Conservation (phyloP, 73 alveolate genomes). For the Paramecium biaurelia region DNA sequence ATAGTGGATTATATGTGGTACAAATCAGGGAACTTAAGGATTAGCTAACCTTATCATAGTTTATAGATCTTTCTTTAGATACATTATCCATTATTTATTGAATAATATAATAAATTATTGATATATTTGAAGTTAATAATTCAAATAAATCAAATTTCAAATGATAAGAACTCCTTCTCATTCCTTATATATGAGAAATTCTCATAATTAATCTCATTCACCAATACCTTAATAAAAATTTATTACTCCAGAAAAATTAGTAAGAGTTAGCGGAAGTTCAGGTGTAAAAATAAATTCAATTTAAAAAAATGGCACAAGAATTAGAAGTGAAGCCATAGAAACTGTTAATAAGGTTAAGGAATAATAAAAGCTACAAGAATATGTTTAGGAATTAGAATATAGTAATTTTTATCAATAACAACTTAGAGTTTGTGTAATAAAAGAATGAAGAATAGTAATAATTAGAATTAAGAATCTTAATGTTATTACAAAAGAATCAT, state of each 20-base stretch:
- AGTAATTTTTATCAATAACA: background rate
- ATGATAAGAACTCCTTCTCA: constrained; percentile 17
- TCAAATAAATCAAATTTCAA: background rate
- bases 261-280: constrained; percentile 4
- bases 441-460: constrained; percentile 12
- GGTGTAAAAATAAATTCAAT: constrained; percentile 9
- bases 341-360: background rate
- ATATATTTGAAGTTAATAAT: background rate
- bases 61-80: background rate
- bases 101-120: background rate
- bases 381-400: background rate
- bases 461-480: constrained; percentile 10
- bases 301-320: background rate
- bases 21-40: constrained; percentile 81
- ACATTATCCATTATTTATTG: background rate
- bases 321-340: constrained; percentile 17
- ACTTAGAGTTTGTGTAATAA: background rate
- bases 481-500: background rate
- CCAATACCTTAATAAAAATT: constrained; percentile 23
- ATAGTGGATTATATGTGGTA: constrained; percentile 85
- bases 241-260: constrained; percentile 36
- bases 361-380: constrained; percentile 3
- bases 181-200: constrained; percentile 7
- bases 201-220: background rate
- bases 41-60: constrained; percentile 58